phyloP scores from a whole-genome alignment of 805 yeast genomes.

The Lipomyces orientalis region DNA sequence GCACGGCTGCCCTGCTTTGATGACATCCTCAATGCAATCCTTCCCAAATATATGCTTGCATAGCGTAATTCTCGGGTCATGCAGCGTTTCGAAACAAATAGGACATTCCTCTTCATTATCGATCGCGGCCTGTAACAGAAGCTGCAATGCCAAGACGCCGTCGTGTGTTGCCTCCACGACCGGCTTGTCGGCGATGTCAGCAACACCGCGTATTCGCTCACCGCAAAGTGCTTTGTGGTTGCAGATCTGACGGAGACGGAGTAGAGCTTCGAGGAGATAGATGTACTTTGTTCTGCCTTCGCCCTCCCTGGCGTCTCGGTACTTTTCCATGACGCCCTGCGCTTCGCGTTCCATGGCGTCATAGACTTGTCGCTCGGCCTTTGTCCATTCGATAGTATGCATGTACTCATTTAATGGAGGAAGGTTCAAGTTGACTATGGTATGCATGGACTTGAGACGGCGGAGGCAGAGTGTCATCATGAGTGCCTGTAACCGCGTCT shows the following conservation, averaged over 20 bases:
- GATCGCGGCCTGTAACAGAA: constrained; percentile 22
- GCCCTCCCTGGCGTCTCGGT: neutral
- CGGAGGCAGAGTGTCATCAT: constrained; percentile 28
- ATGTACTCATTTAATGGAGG: constrained; percentile 29
- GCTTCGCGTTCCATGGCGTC: constrained; percentile 33
- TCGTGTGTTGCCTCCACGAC: constrained; percentile 22
- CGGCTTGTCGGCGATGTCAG: constrained; percentile 13
- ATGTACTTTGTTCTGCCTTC: constrained; percentile 48
- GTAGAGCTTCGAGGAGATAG: constrained; percentile 68
- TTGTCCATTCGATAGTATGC: constrained; percentile 30
- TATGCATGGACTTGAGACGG: constrained; percentile 27
- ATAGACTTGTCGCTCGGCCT: constrained; percentile 24
- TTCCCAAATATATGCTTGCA: constrained; percentile 31
- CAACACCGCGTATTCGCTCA: constrained; percentile 11
- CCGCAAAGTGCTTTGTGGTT: constrained; percentile 54
- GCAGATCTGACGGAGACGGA: constrained; percentile 86
- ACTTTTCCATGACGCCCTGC: constrained; percentile 9
- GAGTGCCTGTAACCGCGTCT: constrained; percentile 33
- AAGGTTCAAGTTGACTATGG: constrained; percentile 24
- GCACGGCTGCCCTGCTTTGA: constrained; percentile 13
- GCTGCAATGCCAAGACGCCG: constrained; percentile 27
- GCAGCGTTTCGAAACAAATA: constrained; percentile 27
- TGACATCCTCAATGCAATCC: constrained; percentile 28
- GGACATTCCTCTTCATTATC: constrained; percentile 34
- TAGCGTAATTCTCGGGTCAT: constrained; percentile 29